A percentile compares a stretch with the other conserved stretches of the same genome.
Evolutionary conservation across 2,329 filamentous ascomycete genomes (phyloP).

Genomic region (Fusarium sororula): DNA sequence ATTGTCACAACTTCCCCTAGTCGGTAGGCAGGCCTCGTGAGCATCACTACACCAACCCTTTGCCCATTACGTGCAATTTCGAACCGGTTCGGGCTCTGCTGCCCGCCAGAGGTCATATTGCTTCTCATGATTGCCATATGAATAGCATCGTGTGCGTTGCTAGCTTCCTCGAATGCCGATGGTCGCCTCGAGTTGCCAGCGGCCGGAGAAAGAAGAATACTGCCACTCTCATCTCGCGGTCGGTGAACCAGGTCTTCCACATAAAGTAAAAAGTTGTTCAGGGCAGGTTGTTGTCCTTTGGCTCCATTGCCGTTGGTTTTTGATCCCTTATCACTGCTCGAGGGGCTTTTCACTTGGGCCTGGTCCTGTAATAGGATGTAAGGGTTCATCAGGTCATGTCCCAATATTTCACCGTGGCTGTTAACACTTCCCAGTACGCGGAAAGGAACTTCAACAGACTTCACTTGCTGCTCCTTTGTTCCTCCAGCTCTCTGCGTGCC

Average conservation of each 20-base stretch:
- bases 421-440: conserved; percentile 94
- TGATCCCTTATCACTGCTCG: conserved; percentile 39
- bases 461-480: conserved; percentile 81
- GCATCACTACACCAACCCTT: conserved; percentile 88
- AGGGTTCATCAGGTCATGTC: conserved; percentile 93
- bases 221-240: conserved; percentile 61
- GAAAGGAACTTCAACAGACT: conserved; percentile 92
- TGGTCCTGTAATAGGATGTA: conserved; percentile 89
- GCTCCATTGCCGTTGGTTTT: conserved; percentile 44
- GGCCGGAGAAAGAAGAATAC: conserved; percentile 76
- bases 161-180: conserved; percentile 64
- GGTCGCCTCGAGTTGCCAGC: conserved; percentile 63
- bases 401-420: conserved; percentile 84
- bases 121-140: conserved; percentile 90
- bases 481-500: conserved; percentile 88
- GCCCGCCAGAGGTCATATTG: conserved; percentile 72
- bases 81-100: conserved; percentile 89
- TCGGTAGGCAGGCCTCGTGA: conserved; percentile 87
- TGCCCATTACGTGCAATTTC: conserved; percentile 94
- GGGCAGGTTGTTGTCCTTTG: conserved; percentile 50
- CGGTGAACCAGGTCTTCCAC: conserved; percentile 77
- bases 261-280: conserved; percentile 77
- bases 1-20: conserved; percentile 88
- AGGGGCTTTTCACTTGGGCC: conserved; percentile 68
- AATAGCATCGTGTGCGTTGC: conserved; percentile 83